Base-by-base conservation (phyloP, 2,329 filamentous ascomycete species). In the Rosellinia necatrix region DNA sequence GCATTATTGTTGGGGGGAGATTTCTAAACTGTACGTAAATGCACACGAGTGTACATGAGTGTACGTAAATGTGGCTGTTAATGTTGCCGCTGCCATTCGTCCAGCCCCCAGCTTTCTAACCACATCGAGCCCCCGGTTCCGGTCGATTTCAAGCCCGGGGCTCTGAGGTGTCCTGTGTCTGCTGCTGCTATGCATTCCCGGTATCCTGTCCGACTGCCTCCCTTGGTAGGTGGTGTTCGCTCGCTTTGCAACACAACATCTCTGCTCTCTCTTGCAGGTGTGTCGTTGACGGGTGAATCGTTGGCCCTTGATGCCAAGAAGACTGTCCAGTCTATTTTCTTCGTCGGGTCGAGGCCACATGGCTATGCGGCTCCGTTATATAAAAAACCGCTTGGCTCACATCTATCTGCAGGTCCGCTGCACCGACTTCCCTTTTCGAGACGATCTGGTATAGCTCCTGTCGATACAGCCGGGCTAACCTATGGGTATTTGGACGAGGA, bases 331-430 rank as follows among this genome's bases (percentile, higher is more conserved):
- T 48, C n/a, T 32, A 27, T 60, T 37, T 52, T 52, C 41, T 43
- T 54, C 56, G 58, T 53, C 30, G 30, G 55, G 64, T 63, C 64
- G 66, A 66, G 66, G 56, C 59, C 43, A 49, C 42, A 27, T 49
- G 47, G n/a, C 37, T 32, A 54, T 60, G 58, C 51, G 58, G 58
- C 51, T 58, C 44, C 40, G 49, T 40, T 34, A 54, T 47, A 57
- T 57, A 53, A 56, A 21, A n/a, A 58, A 50, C 40, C 60, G 62
- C 66, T 66, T 68, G 65, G 65, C 65, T 55, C 62, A 61, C 61
- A 68, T 64, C 46, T 15, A 53, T 46, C 53, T 58, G 59, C 53
- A 55, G 52, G 59, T 56, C 41, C 51, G 13, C 27, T 49, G 52
- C 44, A 56, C 42, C 34, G 48, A 52, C 51, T 34, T 61, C 56